Evolutionary conservation across 176 grass and related monocot genomes (phyloP), one percentile per base, ranked within the genome.

Genomic region (Eleusine coracana): DNA sequence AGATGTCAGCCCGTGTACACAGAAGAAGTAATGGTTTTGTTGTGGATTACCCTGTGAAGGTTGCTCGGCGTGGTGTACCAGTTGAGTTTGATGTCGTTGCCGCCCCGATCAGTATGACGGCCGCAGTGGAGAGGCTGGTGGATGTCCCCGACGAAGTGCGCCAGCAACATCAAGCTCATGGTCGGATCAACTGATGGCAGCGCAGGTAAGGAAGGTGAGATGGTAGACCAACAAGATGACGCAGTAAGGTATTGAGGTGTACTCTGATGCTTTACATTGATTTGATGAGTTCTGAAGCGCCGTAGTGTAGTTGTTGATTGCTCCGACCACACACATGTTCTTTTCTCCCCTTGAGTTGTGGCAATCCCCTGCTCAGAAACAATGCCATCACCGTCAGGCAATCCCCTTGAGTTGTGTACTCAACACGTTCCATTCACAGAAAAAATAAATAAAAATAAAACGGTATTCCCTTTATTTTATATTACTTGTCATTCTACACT

Each of bases 251-350:
- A 52, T 13, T 5, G 50, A 3, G 50, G 15, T 52, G 50, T 52
- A 14, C 31, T 3, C 50, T 20, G 29, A 8, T 79, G 49, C 71
- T 89, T 89, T 61, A 94, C 85, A 94, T 85, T 62, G 46, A 70
- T 42, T 89, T 0, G 76, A 45, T 3, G 83, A 40, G 70, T 94
- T 82, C 27, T 70, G 6, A 0, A 94, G 84, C 36, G 87, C 86
- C 21, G 39, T 60, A 0, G 92, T 94, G 84, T 94, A 94, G 73
- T 95, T 95, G 78, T 92, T 95, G 66, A 95, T 96, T 7, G 93
- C 93, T 34, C 87, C 90, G 14, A 86, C 90, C 41, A 96, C 90
- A 46, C 93, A 96, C 83, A 82, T 75, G 66, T 88, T 71, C 84
- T 86, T 45, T 81, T 84, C 46, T 9, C 88, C 88, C 11, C 73